Conservation (phyloP, 345 rosid genomes). For the Salix dunnii region DNA sequence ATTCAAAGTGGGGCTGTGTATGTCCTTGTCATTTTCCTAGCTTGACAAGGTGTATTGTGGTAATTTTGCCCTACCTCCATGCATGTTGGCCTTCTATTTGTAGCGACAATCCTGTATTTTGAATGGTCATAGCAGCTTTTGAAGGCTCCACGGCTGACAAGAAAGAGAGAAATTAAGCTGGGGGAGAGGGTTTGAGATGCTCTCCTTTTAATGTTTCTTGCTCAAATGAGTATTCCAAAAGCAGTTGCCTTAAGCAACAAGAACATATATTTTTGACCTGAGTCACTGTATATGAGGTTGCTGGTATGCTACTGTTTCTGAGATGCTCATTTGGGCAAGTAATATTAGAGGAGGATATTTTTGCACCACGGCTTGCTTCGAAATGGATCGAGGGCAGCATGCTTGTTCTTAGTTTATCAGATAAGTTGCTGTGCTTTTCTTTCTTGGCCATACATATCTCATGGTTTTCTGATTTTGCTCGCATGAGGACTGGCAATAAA, state of each 20-base stretch:
- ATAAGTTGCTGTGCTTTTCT: neutral
- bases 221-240: constrained; percentile 56
- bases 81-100: constrained; percentile 7
- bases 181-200: neutral
- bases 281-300: neutral
- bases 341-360: constrained; percentile 29
- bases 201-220: constrained; percentile 45
- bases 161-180: neutral
- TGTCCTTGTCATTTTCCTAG: neutral
- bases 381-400: neutral
- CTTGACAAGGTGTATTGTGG: neutral
- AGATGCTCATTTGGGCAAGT: constrained; percentile 45
- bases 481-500: neutral
- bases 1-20: neutral
- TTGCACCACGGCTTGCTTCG: neutral
- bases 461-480: neutral
- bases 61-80: neutral
- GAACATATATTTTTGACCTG: neutral
- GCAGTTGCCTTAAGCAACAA: neutral
- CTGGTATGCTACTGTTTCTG: constrained; percentile 22
- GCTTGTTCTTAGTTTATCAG: neutral
- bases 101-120: neutral
- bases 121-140: neutral
- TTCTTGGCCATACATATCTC: neutral
- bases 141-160: neutral